Percentiles rank a stretch among this genome's conserved stretches.
Conservation (phyloP, 129 eudicot species). For the Pseudognaphalium luteoalbum region DNA sequence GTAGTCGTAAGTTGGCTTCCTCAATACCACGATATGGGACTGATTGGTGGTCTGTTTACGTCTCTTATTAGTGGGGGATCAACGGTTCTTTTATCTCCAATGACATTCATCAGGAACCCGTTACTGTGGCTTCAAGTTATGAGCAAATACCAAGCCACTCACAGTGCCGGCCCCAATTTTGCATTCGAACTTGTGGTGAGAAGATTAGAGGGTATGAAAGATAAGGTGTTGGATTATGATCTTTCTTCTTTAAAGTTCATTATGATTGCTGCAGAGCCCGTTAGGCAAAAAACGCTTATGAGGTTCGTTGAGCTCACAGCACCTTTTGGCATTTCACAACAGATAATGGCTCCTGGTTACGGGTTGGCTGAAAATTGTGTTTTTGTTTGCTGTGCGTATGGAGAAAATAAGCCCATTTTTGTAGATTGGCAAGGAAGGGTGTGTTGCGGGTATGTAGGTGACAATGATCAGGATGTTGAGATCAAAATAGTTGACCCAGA, state of each 20-base stretch:
- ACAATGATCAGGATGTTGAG: constrained; percentile 50
- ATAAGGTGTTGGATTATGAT: constrained; percentile 47
- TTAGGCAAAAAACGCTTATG: constrained; percentile 63
- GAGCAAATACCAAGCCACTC: constrained; percentile 74
- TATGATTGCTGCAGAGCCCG: constrained; percentile 93
- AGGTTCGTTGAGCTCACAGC: constrained; percentile 64
- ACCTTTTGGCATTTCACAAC: constrained; percentile 76
- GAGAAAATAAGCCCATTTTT: constrained; percentile 65
- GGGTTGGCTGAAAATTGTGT: constrained; percentile 93
- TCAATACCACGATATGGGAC: constrained; percentile 92
- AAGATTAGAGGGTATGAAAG: constrained; percentile 60
- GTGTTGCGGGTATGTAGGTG: constrained; percentile 66
- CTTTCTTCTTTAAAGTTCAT: constrained; percentile 75
- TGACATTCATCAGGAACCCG: constrained; percentile 76
- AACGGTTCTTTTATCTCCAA: constrained; percentile 68
- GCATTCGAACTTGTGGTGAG: constrained; percentile 72
- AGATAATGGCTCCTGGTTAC: constrained; percentile 82
- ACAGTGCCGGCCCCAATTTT: constrained; percentile 88
- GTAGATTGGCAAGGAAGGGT: constrained; percentile 93
- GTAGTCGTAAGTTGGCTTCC: constrained; percentile 91
- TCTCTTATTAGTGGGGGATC: constrained; percentile 73
- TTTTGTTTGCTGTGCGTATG: constrained; percentile 79
- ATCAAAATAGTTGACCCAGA: constrained; percentile 66
- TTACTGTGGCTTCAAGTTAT: constrained; percentile 72
- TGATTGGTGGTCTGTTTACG: constrained; percentile 85